Evolutionary conservation across 2,329 filamentous ascomycete genomes (phyloP).

Genomic region (Aspergillus sp.): DNA sequence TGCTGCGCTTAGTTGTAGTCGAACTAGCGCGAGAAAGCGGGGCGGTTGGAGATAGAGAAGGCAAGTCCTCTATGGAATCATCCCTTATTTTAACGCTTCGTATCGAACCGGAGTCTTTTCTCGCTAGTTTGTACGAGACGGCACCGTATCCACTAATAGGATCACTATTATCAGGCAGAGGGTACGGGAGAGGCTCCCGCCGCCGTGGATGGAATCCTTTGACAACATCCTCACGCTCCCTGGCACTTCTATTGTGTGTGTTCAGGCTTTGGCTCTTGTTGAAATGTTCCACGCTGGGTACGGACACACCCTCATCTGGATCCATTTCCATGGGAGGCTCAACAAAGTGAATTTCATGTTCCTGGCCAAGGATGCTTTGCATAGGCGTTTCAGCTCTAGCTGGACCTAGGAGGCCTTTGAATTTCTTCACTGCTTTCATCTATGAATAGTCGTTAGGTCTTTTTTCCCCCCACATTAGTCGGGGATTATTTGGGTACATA

Average conservation of each 20-base stretch:
- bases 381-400: conserved; percentile 52
- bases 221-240: conserved; percentile 52
- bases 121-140: conserved; percentile 20
- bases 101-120: conserved; percentile 27
- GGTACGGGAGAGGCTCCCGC: conserved; percentile 6
- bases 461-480: not conserved
- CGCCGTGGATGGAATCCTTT: conserved; percentile 51
- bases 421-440: conserved; percentile 89
- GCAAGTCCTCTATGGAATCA: conserved; percentile 18
- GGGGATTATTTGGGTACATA: conserved; percentile 37
- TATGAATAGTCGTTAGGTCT: conserved; percentile 32
- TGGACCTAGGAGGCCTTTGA: conserved; percentile 71
- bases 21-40: conserved; percentile 30
- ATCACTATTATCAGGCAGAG: conserved; percentile 13
- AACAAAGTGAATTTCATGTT: conserved; percentile 54
- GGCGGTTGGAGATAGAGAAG: conserved; percentile 29
- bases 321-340: conserved; percentile 57
- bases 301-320: conserved; percentile 31
- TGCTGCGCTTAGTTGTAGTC: conserved; percentile 36
- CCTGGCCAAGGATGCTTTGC: conserved; percentile 60
- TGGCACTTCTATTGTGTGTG: conserved; percentile 49
- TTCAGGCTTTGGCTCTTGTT: conserved; percentile 38
- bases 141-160: conserved; percentile 15
- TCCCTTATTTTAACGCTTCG: conserved; percentile 20
- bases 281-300: conserved; percentile 17